Evolutionary conservation across 2,329 filamentous ascomycete genomes (phyloP).

Genomic region (Diaporthe ilicicola): DNA sequence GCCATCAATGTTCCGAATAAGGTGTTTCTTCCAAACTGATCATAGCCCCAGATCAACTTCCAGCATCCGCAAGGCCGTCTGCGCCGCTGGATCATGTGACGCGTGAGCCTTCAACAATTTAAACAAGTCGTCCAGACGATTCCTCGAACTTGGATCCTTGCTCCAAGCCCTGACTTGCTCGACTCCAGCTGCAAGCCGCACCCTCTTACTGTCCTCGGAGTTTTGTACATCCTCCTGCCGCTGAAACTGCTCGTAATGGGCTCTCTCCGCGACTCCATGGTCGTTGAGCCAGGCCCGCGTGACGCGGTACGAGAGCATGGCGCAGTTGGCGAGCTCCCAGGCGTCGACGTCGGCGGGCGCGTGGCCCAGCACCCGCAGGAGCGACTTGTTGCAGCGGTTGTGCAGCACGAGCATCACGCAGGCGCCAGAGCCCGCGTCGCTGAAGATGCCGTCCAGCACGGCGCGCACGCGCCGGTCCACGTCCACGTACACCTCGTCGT

Average conservation of each 20-base stretch:
- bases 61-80: not conserved
- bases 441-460: conserved; percentile 28
- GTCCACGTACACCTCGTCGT: conserved; percentile 26
- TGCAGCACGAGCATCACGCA: conserved; percentile 31
- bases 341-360: not conserved
- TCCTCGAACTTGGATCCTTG: not conserved
- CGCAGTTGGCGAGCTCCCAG: conserved; percentile 25
- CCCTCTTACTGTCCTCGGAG: not conserved
- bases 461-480: conserved; percentile 26
- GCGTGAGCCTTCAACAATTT: fast-evolving
- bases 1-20: too few species aligned
- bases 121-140: not conserved
- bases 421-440: not conserved
- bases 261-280: not conserved
- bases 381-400: conserved; percentile 29
- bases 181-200: not conserved
- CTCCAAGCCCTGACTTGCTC: not conserved
- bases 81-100: not conserved
- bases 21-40: not conserved
- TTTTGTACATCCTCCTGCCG: not conserved
- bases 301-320: conserved; percentile 26
- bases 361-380: conserved; percentile 31
- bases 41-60: not conserved
- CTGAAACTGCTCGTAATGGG: not conserved
- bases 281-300: not conserved